Evolutionary conservation across 768 basidiomycete species (phyloP).

Genomic region (Mycena capillaripes): DNA sequence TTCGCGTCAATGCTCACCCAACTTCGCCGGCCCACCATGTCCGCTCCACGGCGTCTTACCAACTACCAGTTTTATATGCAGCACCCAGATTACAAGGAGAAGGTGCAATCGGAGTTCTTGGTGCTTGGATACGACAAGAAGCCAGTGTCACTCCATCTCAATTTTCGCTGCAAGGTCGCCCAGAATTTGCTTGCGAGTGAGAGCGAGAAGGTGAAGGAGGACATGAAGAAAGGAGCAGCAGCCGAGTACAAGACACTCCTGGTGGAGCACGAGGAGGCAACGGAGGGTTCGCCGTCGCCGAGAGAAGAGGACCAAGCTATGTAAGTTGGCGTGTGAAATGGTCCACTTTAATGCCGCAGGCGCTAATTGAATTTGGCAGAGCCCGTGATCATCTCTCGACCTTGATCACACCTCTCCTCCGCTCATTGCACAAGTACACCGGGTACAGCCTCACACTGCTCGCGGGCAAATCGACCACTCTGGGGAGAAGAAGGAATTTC

Average conservation of each 20-base stretch:
- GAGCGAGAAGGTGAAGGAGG: neutral
- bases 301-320: neutral
- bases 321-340: neutral
- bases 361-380: too few relatives aligned
- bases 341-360: too few relatives aligned
- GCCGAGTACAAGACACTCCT: neutral
- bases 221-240: neutral
- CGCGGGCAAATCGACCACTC: too few relatives aligned
- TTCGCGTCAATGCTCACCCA: neutral
- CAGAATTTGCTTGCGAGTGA: neutral
- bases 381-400: too few relatives aligned
- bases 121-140: too few relatives aligned
- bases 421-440: too few relatives aligned
- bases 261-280: neutral
- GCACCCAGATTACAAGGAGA: neutral
- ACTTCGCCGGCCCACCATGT: neutral
- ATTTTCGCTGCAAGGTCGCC: neutral
- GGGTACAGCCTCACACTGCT: too few relatives aligned
- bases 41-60: neutral
- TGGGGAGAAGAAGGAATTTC: too few relatives aligned
- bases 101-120: neutral
- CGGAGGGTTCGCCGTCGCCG: neutral
- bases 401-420: too few relatives aligned
- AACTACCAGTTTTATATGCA: constrained; percentile 26
- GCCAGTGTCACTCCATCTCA: too few relatives aligned